A percentile compares a stretch with the other conserved stretches of the same genome.
Conservation (phyloP, 1,139 yeast genomes). For the Lodderomyces orthopsilosis region DNA sequence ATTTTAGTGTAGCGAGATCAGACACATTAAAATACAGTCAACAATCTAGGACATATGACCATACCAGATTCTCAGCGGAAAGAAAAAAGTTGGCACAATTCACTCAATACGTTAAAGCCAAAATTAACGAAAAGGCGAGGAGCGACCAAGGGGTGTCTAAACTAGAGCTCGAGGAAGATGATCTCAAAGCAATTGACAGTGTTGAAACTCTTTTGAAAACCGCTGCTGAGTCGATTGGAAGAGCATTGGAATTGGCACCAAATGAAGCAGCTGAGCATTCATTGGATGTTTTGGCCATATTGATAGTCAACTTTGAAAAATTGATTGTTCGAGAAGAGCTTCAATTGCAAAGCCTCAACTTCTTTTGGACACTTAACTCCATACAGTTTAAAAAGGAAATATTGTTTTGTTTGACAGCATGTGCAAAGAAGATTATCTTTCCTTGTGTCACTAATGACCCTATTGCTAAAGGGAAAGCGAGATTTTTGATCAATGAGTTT, state of each 20-base stretch:
- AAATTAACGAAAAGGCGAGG: slow-evolving; percentile 22
- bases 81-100: slow-evolving; percentile 41
- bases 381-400: slow-evolving; percentile 38
- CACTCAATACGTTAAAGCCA: slow-evolving; percentile 35
- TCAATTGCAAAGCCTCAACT: slow-evolving; percentile 5
- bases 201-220: slow-evolving; percentile 69
- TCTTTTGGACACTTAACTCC: slow-evolving; percentile 4
- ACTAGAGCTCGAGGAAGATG: slow-evolving; percentile 25
- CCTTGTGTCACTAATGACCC: slow-evolving; percentile 70
- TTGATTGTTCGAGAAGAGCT: slow-evolving; percentile 54
- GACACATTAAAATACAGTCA: slow-evolving; percentile 27
- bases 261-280: slow-evolving; percentile 61
- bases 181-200: slow-evolving; percentile 38
- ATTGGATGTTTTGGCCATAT: slow-evolving; percentile 62
- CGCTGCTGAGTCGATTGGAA: slow-evolving; percentile 75
- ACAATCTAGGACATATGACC: slow-evolving; percentile 20
- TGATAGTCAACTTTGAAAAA: slow-evolving; percentile 69
- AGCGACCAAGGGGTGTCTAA: slow-evolving; percentile 19
- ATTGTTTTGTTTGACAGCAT: slow-evolving; percentile 63
- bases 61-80: slow-evolving; percentile 37
- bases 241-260: slow-evolving; percentile 75
- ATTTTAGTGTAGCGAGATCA: slow-evolving; percentile 28
- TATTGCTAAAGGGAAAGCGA: slow-evolving; percentile 45
- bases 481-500: slow-evolving; percentile 5
- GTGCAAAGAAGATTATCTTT: slow-evolving; percentile 67